Base-by-base conservation (phyloP, 306 rosid species). In the Lablab purpureus region DNA sequence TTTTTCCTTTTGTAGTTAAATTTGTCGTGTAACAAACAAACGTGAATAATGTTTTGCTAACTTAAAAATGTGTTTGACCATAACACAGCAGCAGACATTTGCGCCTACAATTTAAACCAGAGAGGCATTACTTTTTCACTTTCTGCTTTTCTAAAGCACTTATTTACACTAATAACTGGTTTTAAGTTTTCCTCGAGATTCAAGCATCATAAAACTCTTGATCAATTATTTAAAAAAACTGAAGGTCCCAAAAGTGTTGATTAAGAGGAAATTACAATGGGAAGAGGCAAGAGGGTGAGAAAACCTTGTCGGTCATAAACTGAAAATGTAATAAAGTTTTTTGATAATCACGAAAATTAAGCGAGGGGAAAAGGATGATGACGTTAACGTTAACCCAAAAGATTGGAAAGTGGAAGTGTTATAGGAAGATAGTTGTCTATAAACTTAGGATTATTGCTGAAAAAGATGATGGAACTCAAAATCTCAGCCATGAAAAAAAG, bases 401-500 rank as follows among this genome's bases (percentile, higher is more conserved):
- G 55, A 51, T 6, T 67, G 75, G 59, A 52, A 77, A 67, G 67
- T 43, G 76, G 36, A 27, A 59, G 36, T 69, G 76, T 77, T 67
- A 27, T 34, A 54, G 1, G 32, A 82, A 62, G 66, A 15, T 80
- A 75, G 70, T 77, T 85, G 80, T 78, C 88, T 85, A 82, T 58
- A 80, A 87, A 77, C 67, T 81, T 74, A 80, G 90, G 94, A 68
- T 83, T 82, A 52, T 67, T 59, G 62, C 76, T 81, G 78, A 80
- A 75, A 81, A 88, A 87, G 88, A 75, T 79, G 69, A 85, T 65
- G 70, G 70, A 80, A 69, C 86, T 76, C 67, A 85, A 87, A 91
- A 88, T 81, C 90, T 86, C 88, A 81, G 83, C 94, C 92, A 85
- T 85, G 88, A 75, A 88, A 81, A 60, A 70, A 59, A 76, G 74